Evolutionary conservation across 2,329 filamentous ascomycete species (phyloP).

Genomic region (Aspergillus cejpii): DNA sequence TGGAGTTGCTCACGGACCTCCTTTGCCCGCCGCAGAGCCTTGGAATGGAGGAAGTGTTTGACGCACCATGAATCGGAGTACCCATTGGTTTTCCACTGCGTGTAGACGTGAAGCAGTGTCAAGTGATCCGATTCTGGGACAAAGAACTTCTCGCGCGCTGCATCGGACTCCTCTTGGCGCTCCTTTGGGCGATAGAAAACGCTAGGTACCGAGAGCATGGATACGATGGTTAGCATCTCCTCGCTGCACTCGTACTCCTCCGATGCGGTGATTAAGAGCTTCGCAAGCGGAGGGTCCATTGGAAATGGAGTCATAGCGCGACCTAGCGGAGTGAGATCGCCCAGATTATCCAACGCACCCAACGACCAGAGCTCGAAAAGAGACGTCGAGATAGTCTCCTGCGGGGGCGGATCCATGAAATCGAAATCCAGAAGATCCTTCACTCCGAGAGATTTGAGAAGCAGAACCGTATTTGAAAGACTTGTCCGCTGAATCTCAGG

Average conservation of each 20-base stretch:
- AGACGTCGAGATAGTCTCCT: conserved; percentile 95
- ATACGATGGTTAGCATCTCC: conserved; percentile 97
- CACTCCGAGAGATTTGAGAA: conserved; percentile 90
- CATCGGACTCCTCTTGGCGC: conserved; percentile 90
- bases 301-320: conserved; percentile 94
- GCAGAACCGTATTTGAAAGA: conserved; percentile 84
- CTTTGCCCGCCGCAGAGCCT: conserved; percentile 80
- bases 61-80: conserved; percentile 87
- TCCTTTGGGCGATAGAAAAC: conserved; percentile 98
- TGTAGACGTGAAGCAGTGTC: conserved; percentile 91
- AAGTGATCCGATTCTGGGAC: conserved; percentile 96
- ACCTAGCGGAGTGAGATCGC: conserved; percentile 80
- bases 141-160: conserved; percentile 95
- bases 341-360: conserved; percentile 86
- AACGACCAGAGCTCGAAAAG: conserved; percentile 97
- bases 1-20: conserved; percentile 90
- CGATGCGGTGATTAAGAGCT: conserved; percentile 85
- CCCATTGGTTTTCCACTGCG: conserved; percentile 88
- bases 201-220: conserved; percentile 92
- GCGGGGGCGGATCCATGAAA: conserved; percentile 97
- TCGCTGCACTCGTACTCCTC: conserved; percentile 88
- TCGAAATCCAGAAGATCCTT: conserved; percentile 93
- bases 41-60: conserved; percentile 91
- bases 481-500: conserved; percentile 97
- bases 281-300: conserved; percentile 94